Evolutionary conservation across 345 rosid species (phyloP).

Genomic region (Luvunga scandens): DNA sequence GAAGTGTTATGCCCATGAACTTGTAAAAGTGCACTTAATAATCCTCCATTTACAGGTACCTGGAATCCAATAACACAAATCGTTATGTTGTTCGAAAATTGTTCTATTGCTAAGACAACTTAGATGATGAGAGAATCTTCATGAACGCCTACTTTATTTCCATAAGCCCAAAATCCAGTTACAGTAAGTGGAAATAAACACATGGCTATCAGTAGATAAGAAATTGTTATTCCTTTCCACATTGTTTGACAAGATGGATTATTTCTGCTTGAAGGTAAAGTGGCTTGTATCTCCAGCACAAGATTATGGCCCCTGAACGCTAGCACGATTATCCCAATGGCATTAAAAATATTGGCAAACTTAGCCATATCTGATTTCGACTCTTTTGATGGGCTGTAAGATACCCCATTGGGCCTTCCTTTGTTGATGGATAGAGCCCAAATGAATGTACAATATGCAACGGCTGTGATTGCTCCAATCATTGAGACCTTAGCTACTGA

Average conservation of each 20-base stretch:
- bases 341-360: constrained; percentile 27
- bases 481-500: constrained; percentile 41
- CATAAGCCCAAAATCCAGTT: constrained; percentile 56
- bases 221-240: constrained; percentile 47
- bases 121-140: neutral
- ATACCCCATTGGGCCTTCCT: constrained; percentile 19
- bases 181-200: constrained; percentile 38
- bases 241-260: constrained; percentile 30
- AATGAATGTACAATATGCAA: constrained; percentile 31
- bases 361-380: constrained; percentile 19
- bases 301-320: constrained; percentile 61
- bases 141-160: constrained; percentile 33
- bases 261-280: constrained; percentile 39
- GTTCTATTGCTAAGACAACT: neutral
- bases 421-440: constrained; percentile 36
- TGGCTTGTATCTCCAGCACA: constrained; percentile 69
- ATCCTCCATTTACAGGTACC: constrained; percentile 34
- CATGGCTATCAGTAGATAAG: constrained; percentile 36
- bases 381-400: constrained; percentile 9
- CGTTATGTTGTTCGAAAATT: neutral
- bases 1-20: constrained; percentile 27
- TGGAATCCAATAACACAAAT: neutral
- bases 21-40: constrained; percentile 25
- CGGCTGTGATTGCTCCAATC: constrained; percentile 35
- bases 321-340: constrained; percentile 43